Conservation (phyloP, 305 asterid species). For the Stenogyne calaminthoides region DNA sequence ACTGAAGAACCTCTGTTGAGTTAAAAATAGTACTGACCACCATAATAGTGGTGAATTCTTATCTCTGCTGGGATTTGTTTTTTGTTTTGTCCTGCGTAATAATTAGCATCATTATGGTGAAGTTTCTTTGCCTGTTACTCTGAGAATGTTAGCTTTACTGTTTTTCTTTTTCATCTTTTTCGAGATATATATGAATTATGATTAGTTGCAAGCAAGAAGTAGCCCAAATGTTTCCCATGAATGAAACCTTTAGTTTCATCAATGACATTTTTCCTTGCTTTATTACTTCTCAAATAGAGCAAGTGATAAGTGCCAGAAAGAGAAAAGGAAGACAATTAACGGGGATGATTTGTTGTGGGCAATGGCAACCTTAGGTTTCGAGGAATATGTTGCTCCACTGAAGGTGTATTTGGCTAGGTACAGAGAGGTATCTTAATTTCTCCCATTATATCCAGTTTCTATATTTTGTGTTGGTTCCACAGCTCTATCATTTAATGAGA, state of each 20-base stretch:
- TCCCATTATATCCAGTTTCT: neutral
- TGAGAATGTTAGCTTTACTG: neutral
- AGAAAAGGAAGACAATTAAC: conserved; percentile 53
- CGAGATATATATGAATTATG: neutral
- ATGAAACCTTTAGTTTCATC: conserved; percentile 5
- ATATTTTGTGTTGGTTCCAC: neutral
- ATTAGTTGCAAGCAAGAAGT: conserved; percentile 1
- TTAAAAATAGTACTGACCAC: neutral
- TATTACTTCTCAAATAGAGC: conserved; percentile 36
- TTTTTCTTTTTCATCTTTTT: neutral
- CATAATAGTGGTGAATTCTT: neutral
- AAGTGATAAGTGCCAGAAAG: conserved; percentile 54
- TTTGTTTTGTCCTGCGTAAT: neutral
- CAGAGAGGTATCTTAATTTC: conserved; percentile 42
- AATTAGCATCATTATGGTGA: neutral
- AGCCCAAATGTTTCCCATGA: neutral
- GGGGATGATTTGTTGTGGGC: conserved; percentile 57
- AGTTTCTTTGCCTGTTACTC: neutral
- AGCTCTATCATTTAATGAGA: neutral
- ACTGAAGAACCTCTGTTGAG: neutral
- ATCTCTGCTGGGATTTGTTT: neutral
- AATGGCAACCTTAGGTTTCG: conserved; percentile 54
- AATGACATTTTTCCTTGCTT: conserved; percentile 12
- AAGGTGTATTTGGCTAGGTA: conserved; percentile 49
- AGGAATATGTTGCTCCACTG: conserved; percentile 47